Conservation (phyloP, 768 basidiomycete genomes). For the Lactarius akahatsu region DNA sequence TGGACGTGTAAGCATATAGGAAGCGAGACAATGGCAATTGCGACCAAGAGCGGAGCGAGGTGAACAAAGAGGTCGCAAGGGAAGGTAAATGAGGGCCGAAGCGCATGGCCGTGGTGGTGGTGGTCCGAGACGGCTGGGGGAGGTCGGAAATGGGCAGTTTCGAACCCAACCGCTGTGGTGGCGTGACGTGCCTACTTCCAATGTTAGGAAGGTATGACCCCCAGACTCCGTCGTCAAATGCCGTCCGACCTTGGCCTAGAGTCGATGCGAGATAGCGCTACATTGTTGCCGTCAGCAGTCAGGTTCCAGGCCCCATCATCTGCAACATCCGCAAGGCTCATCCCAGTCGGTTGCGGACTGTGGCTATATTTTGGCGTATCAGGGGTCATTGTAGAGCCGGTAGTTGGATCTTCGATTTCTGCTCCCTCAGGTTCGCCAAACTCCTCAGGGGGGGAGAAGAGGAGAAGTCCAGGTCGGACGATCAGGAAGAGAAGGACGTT, state of each 20-base stretch:
- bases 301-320: neutral
- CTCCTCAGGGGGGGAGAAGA: conserved; percentile 32
- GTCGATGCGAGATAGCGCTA: neutral
- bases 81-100: no score
- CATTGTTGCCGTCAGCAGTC: neutral
- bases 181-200: neutral
- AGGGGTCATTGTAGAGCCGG: neutral
- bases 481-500: conserved; percentile 44
- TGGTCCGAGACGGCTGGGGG: neutral
- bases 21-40: neutral
- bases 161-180: neutral
- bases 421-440: neutral
- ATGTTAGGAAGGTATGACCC: neutral
- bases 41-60: neutral
- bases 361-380: neutral
- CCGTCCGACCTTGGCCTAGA: conserved; percentile 4
- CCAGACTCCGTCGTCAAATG: conserved; percentile 2
- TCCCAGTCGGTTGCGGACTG: conserved; percentile 1
- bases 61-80: no score
- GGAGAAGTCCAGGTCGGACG: conserved; percentile 38
- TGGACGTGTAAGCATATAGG: no score
- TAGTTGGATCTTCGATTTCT: neutral
- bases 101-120: no score
- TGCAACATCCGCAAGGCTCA: neutral
- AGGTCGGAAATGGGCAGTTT: neutral